These are phyloP conservation scores for Metschnikowia chrysomelidarum DNA, from an alignment of 805 yeast species.

Conservation along the genomic window DNA sequence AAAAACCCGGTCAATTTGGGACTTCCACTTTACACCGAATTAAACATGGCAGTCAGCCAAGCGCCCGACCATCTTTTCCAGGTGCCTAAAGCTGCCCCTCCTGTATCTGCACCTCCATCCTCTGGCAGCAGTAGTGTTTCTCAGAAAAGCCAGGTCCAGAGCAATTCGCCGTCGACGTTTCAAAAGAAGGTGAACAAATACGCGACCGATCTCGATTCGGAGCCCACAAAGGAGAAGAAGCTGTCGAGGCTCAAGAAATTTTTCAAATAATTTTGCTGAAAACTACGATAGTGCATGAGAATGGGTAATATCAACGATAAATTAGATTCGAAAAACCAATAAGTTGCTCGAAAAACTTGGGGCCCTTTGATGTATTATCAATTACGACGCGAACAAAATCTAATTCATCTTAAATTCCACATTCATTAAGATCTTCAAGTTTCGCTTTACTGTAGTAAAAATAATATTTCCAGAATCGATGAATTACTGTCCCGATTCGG, in stretches of 20 bases:
- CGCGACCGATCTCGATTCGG: slow-evolving; percentile 13
- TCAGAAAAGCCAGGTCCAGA: slow-evolving; percentile 3
- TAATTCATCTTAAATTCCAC: no score
- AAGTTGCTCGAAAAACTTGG: no score
- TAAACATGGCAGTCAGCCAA: slow-evolving; percentile 12
- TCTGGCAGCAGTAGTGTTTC: slow-evolving; percentile 2
- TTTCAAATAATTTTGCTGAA: slow-evolving; percentile 16
- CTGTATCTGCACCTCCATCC: slow-evolving; percentile 2
- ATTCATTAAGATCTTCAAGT: no score
- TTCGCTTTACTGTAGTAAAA: no score
- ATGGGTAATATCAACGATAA: no score
- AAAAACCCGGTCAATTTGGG: slow-evolving; percentile 41
- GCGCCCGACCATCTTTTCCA: slow-evolving; percentile 20
- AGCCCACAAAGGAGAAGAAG: slow-evolving; percentile 18
- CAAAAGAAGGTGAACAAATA: slow-evolving; percentile 16
- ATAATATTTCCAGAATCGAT: no score
- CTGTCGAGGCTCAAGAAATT: slow-evolving; percentile 19
- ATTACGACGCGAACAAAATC: no score
- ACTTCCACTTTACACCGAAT: slow-evolving; percentile 23
- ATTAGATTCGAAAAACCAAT: no score
- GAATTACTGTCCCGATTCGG: no score
- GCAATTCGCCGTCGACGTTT: slow-evolving; percentile 12
- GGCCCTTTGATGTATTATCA: no score
- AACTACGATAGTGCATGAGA: no score
- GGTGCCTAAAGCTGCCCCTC: slow-evolving; percentile 9